These are phyloP conservation scores for Suaeda aralocaspica DNA, from an alignment of 148 eudicot species.

Conservation along the genomic window DNA sequence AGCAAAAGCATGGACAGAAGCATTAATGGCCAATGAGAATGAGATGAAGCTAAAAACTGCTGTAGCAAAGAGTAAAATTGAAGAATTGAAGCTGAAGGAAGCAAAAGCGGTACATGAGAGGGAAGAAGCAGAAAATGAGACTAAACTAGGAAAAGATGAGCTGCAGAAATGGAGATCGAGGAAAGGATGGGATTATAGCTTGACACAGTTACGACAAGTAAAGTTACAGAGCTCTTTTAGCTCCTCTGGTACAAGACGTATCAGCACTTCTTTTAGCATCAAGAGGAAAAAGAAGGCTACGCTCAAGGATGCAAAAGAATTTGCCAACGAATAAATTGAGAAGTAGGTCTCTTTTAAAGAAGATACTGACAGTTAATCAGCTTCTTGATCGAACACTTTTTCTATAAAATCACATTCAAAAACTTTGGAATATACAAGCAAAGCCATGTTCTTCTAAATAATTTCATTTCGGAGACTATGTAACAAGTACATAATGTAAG, in stretches of 20 bases:
- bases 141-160: conserved; percentile 28
- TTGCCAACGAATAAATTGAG: conserved; percentile 33
- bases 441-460: not conserved
- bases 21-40: conserved; percentile 61
- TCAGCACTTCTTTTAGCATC: conserved; percentile 33
- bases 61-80: conserved; percentile 28
- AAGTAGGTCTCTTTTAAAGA: conserved; percentile 26
- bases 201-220: conserved; percentile 43
- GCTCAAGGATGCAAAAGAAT: conserved; percentile 48
- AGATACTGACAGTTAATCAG: not conserved
- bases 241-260: conserved; percentile 44
- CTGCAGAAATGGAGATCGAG: conserved; percentile 29
- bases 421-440: not conserved
- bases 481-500: conserved; percentile 2
- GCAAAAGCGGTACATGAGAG: conserved; percentile 29
- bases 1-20: conserved; percentile 72
- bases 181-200: conserved; percentile 25
- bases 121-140: conserved; percentile 19
- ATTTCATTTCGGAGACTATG: not conserved
- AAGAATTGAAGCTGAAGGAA: conserved; percentile 40
- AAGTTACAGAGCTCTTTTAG: conserved; percentile 39
- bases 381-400: not conserved
- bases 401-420: not conserved
- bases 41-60: conserved; percentile 49
- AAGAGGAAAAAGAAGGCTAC: conserved; percentile 55